Evolutionary conservation across 2,329 filamentous ascomycete species (phyloP).

Genomic region (Sordariomycetes sp.): DNA sequence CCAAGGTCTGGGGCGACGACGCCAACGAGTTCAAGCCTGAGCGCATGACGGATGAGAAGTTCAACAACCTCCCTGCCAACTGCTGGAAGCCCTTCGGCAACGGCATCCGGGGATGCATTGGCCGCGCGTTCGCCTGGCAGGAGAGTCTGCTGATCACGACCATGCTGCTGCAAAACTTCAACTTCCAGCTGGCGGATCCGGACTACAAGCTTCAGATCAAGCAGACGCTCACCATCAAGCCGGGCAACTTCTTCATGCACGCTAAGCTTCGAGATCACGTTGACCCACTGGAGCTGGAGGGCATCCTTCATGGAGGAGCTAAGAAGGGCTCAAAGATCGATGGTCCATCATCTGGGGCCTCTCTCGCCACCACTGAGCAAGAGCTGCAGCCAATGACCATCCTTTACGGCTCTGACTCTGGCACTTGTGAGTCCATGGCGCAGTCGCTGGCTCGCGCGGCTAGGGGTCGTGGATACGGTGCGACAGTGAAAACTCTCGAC

Average conservation of each 20-base stretch:
- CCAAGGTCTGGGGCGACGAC: conserved; percentile 52
- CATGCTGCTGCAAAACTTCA: conserved; percentile 60
- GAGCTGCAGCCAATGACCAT: conserved; percentile 27
- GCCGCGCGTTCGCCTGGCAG: conserved; percentile 66
- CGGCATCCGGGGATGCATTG: conserved; percentile 62
- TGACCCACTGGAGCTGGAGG: conserved; percentile 27
- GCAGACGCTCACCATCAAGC: conserved; percentile 48
- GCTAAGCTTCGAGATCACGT: conserved; percentile 38
- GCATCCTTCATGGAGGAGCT: conserved; percentile 22
- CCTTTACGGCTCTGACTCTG: conserved; percentile 58
- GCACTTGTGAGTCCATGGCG: conserved; percentile 58
- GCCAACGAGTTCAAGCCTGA: conserved; percentile 60
- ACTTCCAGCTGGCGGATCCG: conserved; percentile 35
- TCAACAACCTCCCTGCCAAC: conserved; percentile 49
- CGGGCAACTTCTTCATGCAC: conserved; percentile 49
- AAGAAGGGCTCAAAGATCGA: neutral
- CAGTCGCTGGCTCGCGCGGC: conserved; percentile 49
- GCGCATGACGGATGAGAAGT: conserved; percentile 61
- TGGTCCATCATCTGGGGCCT: neutral
- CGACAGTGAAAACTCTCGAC: conserved; percentile 34
- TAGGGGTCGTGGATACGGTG: conserved; percentile 38
- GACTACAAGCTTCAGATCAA: conserved; percentile 42
- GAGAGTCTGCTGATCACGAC: conserved; percentile 55
- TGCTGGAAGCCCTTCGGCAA: conserved; percentile 70
- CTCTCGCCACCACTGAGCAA: neutral